These are phyloP conservation scores for Suhomyces pyralidae DNA, from an alignment of 805 yeast species.

Conservation along the genomic window DNA sequence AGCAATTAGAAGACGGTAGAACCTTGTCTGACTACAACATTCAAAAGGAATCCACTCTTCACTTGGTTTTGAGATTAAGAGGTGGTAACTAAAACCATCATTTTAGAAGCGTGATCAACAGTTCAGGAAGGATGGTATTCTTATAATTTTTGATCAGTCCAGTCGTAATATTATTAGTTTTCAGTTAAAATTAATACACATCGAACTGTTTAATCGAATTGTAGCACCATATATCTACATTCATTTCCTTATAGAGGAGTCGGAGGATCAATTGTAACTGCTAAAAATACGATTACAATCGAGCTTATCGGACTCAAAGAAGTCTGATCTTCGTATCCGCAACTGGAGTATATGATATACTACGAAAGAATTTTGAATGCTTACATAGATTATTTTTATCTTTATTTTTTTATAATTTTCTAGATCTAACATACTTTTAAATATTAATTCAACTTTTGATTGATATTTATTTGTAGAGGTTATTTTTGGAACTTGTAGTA, in stretches of 20 bases:
- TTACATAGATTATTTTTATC: too few relatives aligned
- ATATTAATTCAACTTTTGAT: neutral
- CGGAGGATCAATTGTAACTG: neutral
- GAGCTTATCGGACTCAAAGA: neutral
- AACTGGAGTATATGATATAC: too few relatives aligned
- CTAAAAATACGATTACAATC: neutral
- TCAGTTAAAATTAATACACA: neutral
- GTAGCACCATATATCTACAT: too few relatives aligned
- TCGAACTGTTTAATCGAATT: neutral
- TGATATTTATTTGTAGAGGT: neutral
- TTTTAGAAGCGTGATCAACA: slow-evolving; percentile 87
- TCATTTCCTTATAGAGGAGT: neutral
- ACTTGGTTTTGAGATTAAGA: slow-evolving; percentile 94
- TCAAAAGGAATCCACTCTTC: slow-evolving; percentile 98
- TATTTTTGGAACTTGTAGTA: too few relatives aligned
- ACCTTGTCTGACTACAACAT: slow-evolving; percentile 99
- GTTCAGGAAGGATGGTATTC: slow-evolving; percentile 38
- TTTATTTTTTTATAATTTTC: too few relatives aligned
- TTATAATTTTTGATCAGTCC: neutral
- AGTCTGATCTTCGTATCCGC: too few relatives aligned
- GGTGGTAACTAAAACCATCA: slow-evolving; percentile 47
- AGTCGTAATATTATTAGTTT: neutral
- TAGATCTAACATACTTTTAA: neutral
- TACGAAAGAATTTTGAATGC: neutral
- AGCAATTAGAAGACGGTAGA: slow-evolving; percentile 73